Evolutionary conservation across 1,284 basidiomycete species (phyloP), one percentile per base, ranked within the genome.

Genomic region (Heliocybe sulcata): DNA sequence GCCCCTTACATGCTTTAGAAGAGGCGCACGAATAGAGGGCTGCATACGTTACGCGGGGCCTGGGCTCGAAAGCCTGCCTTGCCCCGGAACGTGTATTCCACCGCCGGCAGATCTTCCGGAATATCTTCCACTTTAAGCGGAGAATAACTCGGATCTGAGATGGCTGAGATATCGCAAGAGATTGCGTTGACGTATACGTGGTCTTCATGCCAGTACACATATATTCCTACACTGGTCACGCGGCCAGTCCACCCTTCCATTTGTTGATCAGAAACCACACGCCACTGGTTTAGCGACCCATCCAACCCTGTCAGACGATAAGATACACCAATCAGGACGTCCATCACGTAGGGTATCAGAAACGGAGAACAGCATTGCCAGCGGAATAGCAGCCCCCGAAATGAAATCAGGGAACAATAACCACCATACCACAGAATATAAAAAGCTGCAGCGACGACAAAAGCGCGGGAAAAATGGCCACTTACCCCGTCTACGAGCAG

Each of bases 401-500:
- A 42, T 42, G 38, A 42, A n/a, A 42, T 42, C 38, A 42, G 6
- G n/a, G 38, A 42, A 42, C 8, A 42, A n/a, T 42, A 42, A 20
- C 16, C 19, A 6, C 6, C n/a, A 42, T 9, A 42, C 6, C 4
- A 42, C 12, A n/a, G 38, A 42, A 8, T 6, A 6, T 9, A 4
- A 4, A 12, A 31, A 31, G 12, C 4, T 31, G 29, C 29, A 31
- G 29, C 29, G 29, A 31, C 10, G 27, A 49, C 47, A 29, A 49
- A 49, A 49, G 47, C 27, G 47, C 47, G 47, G 20, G 20, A 16
- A 4, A 55, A 57, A 51, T 19, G 29, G 22, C 51, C 51, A 67
- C 76, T 67, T 58, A 80, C 89, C 52, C 89, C 89, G 62, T 92
- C 89, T 56, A 91, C 86, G 54, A 90, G 79, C 27, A 91, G 68